Evolutionary conservation across 2,329 filamentous ascomycete genomes (phyloP).

Genomic region (Akanthomyces lecanii): DNA sequence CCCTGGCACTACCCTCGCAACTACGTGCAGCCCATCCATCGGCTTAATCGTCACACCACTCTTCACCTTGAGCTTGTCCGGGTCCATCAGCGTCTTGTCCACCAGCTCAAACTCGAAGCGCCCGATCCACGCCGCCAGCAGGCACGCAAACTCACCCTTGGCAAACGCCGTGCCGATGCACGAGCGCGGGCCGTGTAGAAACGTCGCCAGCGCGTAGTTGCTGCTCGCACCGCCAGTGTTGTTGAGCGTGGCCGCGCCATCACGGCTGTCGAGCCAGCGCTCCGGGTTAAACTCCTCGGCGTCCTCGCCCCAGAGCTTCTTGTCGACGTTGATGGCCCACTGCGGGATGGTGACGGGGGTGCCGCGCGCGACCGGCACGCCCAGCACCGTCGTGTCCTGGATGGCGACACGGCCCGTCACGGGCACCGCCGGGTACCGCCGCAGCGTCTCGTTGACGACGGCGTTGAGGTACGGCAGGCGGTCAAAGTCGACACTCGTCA

Average conservation of each 20-base stretch:
- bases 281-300: slow-evolving; percentile 75
- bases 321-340: slow-evolving; percentile 66
- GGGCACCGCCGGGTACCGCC: slow-evolving; percentile 68
- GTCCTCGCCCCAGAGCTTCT: slow-evolving; percentile 70
- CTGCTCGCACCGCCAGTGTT: slow-evolving; percentile 62
- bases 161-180: slow-evolving; percentile 84
- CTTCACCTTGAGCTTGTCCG: slow-evolving; percentile 63
- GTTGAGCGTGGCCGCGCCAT: slow-evolving; percentile 16
- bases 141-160: slow-evolving; percentile 76
- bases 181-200: slow-evolving; percentile 78
- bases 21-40: slow-evolving; percentile 66
- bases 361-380: slow-evolving; percentile 63
- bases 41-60: slow-evolving; percentile 69
- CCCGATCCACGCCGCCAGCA: slow-evolving; percentile 73
- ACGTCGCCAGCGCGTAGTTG: slow-evolving; percentile 77
- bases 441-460: slow-evolving; percentile 66
- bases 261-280: slow-evolving; percentile 58
- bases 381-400: slow-evolving; percentile 60
- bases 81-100: slow-evolving; percentile 59
- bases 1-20: slow-evolving; percentile 60
- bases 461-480: slow-evolving; percentile 69
- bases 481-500: slow-evolving; percentile 51
- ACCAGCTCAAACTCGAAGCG: slow-evolving; percentile 61
- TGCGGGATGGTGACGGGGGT: slow-evolving; percentile 63
- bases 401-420: slow-evolving; percentile 63